Evolutionary conservation across 208 protist genomes (phyloP), one percentile per base, ranked within the genome.

Genomic region (Leishmania martiniquensis): DNA sequence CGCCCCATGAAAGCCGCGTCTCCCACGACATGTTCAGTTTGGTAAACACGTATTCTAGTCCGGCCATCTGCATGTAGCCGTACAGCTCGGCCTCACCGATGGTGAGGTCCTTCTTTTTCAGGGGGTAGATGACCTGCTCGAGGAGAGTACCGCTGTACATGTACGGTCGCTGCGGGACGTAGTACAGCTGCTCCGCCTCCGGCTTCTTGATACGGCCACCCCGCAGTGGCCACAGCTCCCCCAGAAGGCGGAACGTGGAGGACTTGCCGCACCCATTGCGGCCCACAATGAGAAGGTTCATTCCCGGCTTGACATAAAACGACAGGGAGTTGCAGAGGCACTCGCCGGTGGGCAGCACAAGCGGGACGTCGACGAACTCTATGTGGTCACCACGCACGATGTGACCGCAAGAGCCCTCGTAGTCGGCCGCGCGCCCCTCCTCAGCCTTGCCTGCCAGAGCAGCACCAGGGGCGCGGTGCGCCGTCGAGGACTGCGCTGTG

Each of bases 191-290:
- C 63, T 90, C 76, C 70, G 81, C 77, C 75, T 82, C 77, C 25
- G 95, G 95, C 76, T 94, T 97, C 55, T 78, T 77, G 29, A 98
- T 89, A 47, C 75, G 70, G 45, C 93, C 95, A 42, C 78, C 80
- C 2, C 84, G 82, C 72, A 96, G 72, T 25, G 89, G 91, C 93
- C 95, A 98, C 32, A 98, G 83, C 82, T 91, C 93, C 13, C 89
- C 93, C 20, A 98, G 84, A 37, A 93, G 59, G 37, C 94, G 87
- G 66, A 98, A 82, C 44, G 95, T 94, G 34, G 93, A 98, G 22
- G 87, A 92, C 85, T 98, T 98, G 47, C 97, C 97, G 78, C 86
- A 94, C 34, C 97, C 97, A 78, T 97, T 98, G 15, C 91, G 94
- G 7, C 97, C 97, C 66, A 95, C 94, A 42, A 98, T 92, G 57